Percentiles rank a stretch among this genome's conserved stretches.
phyloP scores from a whole-genome alignment of 2,329 filamentous ascomycete genomes.

The Cryoendolithus antarcticus region DNA sequence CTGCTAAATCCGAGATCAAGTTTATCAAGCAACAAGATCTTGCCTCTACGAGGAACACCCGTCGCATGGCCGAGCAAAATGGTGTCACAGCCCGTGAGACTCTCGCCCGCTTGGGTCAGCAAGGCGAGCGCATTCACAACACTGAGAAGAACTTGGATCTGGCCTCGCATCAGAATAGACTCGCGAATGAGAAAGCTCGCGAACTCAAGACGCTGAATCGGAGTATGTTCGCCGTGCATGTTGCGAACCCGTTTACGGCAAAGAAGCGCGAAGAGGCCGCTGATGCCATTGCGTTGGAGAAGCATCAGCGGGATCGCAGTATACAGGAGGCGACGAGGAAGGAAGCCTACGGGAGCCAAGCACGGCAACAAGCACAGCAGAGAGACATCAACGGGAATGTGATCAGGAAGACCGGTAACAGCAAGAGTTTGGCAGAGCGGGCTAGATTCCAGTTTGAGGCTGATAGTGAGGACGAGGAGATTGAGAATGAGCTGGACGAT shows the following conservation, averaged over 20 bases:
- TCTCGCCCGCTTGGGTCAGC: slow-evolving; percentile 59
- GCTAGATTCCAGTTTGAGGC: slow-evolving; percentile 69
- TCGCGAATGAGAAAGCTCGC: slow-evolving; percentile 59
- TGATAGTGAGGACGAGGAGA: slow-evolving; percentile 56
- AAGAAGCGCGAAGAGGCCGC: slow-evolving; percentile 37
- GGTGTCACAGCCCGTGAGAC: slow-evolving; percentile 61
- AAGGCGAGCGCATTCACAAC: slow-evolving; percentile 71
- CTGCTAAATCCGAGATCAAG: slow-evolving; percentile 61
- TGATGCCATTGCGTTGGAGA: slow-evolving; percentile 1
- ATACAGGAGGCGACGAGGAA: slow-evolving; percentile 30
- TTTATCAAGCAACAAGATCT: slow-evolving; percentile 69
- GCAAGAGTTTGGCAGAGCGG: slow-evolving; percentile 44
- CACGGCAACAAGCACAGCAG: slow-evolving; percentile 48
- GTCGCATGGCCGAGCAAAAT: slow-evolving; percentile 54
- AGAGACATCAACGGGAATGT: slow-evolving; percentile 32
- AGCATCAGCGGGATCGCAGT: slow-evolving; percentile 21
- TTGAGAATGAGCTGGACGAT: slow-evolving; percentile 36
- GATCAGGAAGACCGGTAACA: slow-evolving; percentile 36
- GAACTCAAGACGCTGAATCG: slow-evolving; percentile 78
- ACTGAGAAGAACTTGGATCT: slow-evolving; percentile 74
- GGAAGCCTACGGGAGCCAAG: slow-evolving; percentile 49
- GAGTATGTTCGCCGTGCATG: slow-evolving; percentile 65
- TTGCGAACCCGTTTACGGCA: slow-evolving; percentile 48
- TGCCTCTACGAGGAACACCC: slow-evolving; percentile 56
- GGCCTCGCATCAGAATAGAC: slow-evolving; percentile 56